These are phyloP conservation scores for Gymnopilus dilepis DNA, from an alignment of 768 basidiomycete species.

Conservation along the genomic window DNA sequence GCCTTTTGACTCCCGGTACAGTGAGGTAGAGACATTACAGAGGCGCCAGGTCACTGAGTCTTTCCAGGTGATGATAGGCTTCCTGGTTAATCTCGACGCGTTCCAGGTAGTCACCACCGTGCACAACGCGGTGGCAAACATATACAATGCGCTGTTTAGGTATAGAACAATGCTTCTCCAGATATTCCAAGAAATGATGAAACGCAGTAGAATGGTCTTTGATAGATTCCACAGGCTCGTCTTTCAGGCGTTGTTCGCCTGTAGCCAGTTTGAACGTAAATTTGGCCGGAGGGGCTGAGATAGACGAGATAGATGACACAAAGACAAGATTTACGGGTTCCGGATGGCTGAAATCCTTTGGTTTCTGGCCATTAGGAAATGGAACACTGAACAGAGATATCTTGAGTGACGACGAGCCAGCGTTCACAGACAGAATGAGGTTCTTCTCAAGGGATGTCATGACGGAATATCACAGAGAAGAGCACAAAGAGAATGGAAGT, in stretches of 20 bases:
- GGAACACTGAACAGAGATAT: conserved; percentile 60
- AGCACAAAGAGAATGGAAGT: background rate
- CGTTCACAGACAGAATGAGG: conserved; percentile 73
- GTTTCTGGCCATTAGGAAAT: conserved; percentile 7
- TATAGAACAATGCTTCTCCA: conserved; percentile 48
- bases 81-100: conserved; percentile 72
- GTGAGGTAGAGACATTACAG: conserved; percentile 44
- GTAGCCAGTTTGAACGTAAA: conserved; percentile 47
- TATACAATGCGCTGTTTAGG: conserved; percentile 51
- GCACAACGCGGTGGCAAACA: conserved; percentile 82
- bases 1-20: background rate
- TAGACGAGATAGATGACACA: conserved; percentile 57
- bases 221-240: conserved; percentile 45
- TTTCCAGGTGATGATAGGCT: conserved; percentile 74
- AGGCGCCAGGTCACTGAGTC: conserved; percentile 81
- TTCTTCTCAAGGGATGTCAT: conserved; percentile 11
- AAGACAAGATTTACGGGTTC: conserved; percentile 49
- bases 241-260: conserved; percentile 40
- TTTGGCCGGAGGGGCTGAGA: conserved; percentile 57
- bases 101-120: conserved; percentile 78
- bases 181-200: conserved; percentile 56
- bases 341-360: conserved; percentile 9
- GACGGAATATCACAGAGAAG: background rate
- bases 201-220: conserved; percentile 69
- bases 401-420: conserved; percentile 88